phyloP scores from a whole-genome alignment of 208 protist species.

The Leishmania guyanensis region DNA sequence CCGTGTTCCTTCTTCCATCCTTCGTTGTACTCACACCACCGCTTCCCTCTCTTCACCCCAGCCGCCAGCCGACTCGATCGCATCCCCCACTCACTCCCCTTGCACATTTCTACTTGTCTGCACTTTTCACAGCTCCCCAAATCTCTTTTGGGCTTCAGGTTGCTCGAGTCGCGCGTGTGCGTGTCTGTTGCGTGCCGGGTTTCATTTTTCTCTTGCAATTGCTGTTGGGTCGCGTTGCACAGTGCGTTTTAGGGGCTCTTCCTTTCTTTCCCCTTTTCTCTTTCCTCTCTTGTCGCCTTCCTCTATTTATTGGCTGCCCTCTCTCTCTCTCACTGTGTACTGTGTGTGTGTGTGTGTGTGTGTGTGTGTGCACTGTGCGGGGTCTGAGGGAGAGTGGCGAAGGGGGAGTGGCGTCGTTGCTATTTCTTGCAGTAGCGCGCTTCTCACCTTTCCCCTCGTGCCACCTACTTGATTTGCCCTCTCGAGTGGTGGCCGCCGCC shows the following conservation, averaged over 20 bases:
- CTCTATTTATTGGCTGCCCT: not conserved
- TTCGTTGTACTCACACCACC: too few species aligned
- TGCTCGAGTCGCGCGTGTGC: not conserved
- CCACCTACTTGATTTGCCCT: too few species aligned
- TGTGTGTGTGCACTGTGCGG: too few species aligned
- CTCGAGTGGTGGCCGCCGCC: too few species aligned
- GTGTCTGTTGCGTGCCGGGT: not conserved
- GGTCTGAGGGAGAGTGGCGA: too few species aligned
- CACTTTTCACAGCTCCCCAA: not conserved
- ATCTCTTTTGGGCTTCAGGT: not conserved
- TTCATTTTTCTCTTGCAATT: not conserved
- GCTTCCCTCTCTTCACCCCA: not conserved
- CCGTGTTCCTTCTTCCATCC: too few species aligned
- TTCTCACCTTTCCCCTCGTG: too few species aligned
- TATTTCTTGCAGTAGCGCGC: too few species aligned
- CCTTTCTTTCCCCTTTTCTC: not conserved
- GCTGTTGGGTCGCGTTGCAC: not conserved
- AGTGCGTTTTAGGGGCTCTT: not conserved
- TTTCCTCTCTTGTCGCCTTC: not conserved
- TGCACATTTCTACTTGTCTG: not conserved
- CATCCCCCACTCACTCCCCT: not conserved
- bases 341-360: not conserved
- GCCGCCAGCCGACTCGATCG: not conserved
- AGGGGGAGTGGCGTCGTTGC: too few species aligned
- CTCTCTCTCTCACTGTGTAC: not conserved